A percentile compares a stretch with the other conserved stretches of the same genome.
Evolutionary conservation across 2,329 filamentous ascomycete genomes (phyloP).

Genomic region (Botryotinia convoluta): DNA sequence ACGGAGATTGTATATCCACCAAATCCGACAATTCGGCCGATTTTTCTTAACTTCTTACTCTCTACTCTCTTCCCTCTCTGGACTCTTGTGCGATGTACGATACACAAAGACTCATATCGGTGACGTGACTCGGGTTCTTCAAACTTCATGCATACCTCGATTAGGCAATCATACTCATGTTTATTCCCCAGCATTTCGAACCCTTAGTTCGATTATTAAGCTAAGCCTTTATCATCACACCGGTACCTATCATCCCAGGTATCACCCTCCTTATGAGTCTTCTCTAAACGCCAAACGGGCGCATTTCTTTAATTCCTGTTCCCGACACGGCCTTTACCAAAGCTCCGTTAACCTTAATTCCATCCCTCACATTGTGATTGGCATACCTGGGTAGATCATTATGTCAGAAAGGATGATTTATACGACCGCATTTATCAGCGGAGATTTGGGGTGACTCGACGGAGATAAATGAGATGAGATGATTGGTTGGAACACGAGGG

Average conservation of each 20-base stretch:
- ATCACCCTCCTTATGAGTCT: not conserved
- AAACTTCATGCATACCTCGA: not conserved
- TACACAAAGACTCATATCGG: not conserved
- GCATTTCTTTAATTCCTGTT: not conserved
- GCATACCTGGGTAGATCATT: not conserved
- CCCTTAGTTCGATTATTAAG: not conserved
- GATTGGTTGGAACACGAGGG: slow-evolving; percentile 1
- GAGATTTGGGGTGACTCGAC: slow-evolving; percentile 1
- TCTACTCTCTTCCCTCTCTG: not conserved
- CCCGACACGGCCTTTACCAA: slow-evolving; percentile 7
- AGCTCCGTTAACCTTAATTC: slow-evolving; percentile 11
- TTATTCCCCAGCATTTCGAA: not conserved
- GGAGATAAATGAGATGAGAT: slow-evolving; percentile 5
- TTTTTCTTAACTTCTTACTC: not conserved
- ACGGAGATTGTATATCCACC: not conserved
- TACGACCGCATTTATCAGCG: not conserved
- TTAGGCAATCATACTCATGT: not conserved
- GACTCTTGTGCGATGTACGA: not conserved
- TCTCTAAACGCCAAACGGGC: not conserved
- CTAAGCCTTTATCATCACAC: not conserved
- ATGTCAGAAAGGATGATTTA: not conserved
- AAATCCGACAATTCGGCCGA: slow-evolving; percentile 8
- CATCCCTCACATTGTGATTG: not conserved
- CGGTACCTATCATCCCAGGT: not conserved
- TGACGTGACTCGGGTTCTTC: not conserved